phyloP scores from a whole-genome alignment of 129 eudicot genomes.

The Flaveria brownii region DNA sequence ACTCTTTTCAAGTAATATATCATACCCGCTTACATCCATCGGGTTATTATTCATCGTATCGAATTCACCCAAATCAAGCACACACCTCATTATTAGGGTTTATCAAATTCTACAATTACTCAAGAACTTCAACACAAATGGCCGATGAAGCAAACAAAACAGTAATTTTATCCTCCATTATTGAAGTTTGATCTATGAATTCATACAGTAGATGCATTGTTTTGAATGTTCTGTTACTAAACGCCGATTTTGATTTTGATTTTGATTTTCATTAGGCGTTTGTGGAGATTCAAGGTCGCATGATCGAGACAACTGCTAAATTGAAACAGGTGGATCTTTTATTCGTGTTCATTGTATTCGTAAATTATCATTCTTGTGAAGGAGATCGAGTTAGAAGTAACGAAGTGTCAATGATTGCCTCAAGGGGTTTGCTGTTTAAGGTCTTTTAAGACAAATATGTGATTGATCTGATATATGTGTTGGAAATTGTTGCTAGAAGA shows the following conservation, averaged over 20 bases:
- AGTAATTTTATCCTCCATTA: constrained; percentile 34
- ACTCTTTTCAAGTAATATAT: neutral
- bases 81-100: constrained; percentile 33
- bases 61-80: constrained; percentile 22
- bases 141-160: constrained; percentile 85
- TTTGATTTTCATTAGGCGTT: constrained; percentile 54
- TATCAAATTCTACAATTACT: constrained; percentile 16
- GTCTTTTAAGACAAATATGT: neutral
- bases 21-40: constrained; percentile 8
- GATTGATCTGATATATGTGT: neutral
- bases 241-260: constrained; percentile 13
- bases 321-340: constrained; percentile 66
- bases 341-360: neutral
- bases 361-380: neutral
- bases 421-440: neutral
- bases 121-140: constrained; percentile 40
- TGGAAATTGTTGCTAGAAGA: neutral
- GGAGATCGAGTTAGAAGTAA: neutral
- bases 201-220: neutral
- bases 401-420: neutral
- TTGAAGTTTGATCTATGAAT: neutral
- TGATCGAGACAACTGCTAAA: constrained; percentile 86
- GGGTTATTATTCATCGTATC: neutral
- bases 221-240: neutral
- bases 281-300: constrained; percentile 87